phyloP scores from a whole-genome alignment of 768 basidiomycete species.

The Strobilomyces dryophilus region DNA sequence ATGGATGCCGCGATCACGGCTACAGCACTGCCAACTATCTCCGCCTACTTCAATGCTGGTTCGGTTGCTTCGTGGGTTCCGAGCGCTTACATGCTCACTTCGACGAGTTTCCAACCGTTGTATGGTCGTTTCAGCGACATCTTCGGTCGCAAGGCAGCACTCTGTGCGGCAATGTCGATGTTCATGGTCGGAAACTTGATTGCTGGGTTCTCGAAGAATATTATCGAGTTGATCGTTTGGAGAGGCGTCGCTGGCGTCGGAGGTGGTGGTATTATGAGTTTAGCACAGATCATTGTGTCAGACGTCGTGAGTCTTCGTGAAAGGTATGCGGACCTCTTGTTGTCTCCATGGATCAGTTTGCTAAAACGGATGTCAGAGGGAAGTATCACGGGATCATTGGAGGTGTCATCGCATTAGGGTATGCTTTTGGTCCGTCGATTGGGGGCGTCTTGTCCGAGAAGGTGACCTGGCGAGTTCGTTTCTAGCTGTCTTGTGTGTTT shows the following conservation, averaged over 20 bases:
- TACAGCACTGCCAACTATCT: background rate
- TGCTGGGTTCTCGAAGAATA: background rate
- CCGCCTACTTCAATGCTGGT: background rate
- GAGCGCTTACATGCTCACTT: background rate
- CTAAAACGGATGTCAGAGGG: background rate
- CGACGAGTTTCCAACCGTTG: background rate
- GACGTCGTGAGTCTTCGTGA: conserved; percentile 1
- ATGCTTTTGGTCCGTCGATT: background rate
- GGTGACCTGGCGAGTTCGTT: background rate
- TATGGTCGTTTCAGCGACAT: conserved; percentile 1
- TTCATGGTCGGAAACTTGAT: background rate
- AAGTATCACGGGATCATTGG: background rate
- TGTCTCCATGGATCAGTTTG: background rate
- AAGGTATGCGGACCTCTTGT: background rate
- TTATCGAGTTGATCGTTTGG: background rate
- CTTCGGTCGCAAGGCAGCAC: background rate
- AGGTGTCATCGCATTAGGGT: background rate
- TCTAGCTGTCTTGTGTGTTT: background rate
- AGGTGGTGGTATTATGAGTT: background rate
- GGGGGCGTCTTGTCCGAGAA: background rate
- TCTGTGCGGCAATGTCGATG: background rate
- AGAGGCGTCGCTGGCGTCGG: background rate
- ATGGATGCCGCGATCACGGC: background rate
- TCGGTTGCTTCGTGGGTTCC: background rate
- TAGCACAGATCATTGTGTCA: background rate